Base-by-base conservation (phyloP, 2,329 filamentous ascomycete genomes). In the Penicillium corylophilum region DNA sequence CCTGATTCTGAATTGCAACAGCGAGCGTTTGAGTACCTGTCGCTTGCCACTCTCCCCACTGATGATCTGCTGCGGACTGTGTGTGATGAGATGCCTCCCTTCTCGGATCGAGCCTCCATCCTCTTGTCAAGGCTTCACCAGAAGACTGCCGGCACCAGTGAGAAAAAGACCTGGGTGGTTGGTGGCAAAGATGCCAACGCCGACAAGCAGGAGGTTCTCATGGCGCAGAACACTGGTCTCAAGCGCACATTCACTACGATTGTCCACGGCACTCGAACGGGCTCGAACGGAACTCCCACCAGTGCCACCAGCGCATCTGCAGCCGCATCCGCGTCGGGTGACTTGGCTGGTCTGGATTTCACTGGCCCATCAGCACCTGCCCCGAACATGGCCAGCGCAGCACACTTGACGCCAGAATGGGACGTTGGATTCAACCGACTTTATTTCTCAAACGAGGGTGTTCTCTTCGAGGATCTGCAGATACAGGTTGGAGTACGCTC, bases 1-100 rank as follows among this genome's bases (percentile, higher is more conserved):
- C 79, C 97, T 24, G 94, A 99, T 70, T 90, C 94, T 0, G 94
- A 99, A 71, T 79, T 99, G 59, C 94, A 99, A 71, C 94, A 99
- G 75, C 81, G 94, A 73, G 93, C 94, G 13, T 99, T 91, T 74
- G 94, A 99, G 71, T 99, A 97, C 70, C 79, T 96, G 53, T 85
- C 88, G 0, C 79, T 99, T 56, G 90, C 91, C 16, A 92, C 83
- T 29, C 81, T 95, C 69, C 88, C 90, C 0, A 90, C 90, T 0
- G 94, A 99, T 64, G 92, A 97, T 59, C 81, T 99, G 6, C 79
- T 99, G 12, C 85, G 94, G 46, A 97, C 94, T 0, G 86, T 99
- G 5, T 96, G 92, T 71, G 94, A 99, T 63, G 94, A 99, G 71
- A 99, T 99, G 95, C 94, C 94, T 2, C 92, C 94, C 0, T 99